Evolutionary conservation across 345 rosid species (phyloP), one percentile per base, ranked within the genome.

Genomic region (Melastoma malabathricum): DNA sequence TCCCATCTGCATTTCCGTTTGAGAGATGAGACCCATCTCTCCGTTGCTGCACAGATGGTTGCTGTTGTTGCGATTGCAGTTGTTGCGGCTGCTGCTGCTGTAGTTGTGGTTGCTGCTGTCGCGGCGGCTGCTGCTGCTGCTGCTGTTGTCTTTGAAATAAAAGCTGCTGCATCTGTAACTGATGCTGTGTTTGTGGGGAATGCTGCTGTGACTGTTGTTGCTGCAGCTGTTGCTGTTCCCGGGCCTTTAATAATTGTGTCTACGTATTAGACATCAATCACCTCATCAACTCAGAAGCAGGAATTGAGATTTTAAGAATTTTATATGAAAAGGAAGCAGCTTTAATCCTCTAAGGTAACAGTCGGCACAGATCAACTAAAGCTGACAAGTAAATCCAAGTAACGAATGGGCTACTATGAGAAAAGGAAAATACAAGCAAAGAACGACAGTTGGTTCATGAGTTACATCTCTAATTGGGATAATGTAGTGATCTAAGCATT

Each of bases 1-100:
- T 83, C 62, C 94, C 97, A 68, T 86, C 86, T 38, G 87, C 52
- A 56, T 69, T 58, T 3, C 98, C 98, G 63, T 90, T 90, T 27
- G 80, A 60, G 41, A 82, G 81, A 69, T 92, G 96, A 48, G 82
- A 48, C 9, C 75, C 85, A 64, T 84, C 95, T 59, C 98, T 77
- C 46, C 93, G 73, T 69, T 86, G 97, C 52, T 71, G 83, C 22
- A 12, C 12, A 34, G 41, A 34, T 34, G 41, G 82, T 0, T 74
- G 85, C 2, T 67, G 78, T n/a, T 73, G 84, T 45, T 75, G 76
- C 15, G 69, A 72, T 15, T 70, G 78, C 17, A 69, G 93, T 5
- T 70, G 86, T 13, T 78, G 92, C 15, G 80, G 96, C 0, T 71
- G 73, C 0, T 68, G 76, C 1, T 69, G 67, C 0, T 72, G 89